Evolutionary conservation across 192 early-diverging fungal genomes (phyloP).

Genomic region (Backusella mclennaniae): DNA sequence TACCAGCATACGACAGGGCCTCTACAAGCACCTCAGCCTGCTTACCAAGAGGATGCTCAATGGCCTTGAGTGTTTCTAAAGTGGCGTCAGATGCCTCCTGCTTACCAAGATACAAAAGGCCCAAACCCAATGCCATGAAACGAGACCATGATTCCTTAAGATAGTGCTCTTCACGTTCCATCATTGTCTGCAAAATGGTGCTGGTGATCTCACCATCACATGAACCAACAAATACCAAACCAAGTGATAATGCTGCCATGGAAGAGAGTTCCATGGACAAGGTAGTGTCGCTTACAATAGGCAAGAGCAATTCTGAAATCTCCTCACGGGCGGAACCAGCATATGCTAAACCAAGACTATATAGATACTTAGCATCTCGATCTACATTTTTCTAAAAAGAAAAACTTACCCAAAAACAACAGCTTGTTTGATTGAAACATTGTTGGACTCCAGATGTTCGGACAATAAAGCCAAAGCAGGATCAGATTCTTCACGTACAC

Average conservation of each 20-base stretch:
- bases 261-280: constrained; percentile 88
- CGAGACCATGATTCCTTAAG: constrained; percentile 86
- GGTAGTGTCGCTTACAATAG: constrained; percentile 76
- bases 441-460: constrained; percentile 73
- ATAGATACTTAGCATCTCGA: background rate
- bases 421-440: constrained; percentile 63
- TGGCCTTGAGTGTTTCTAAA: constrained; percentile 91
- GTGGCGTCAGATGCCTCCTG: constrained; percentile 91
- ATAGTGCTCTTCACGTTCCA: constrained; percentile 86
- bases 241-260: constrained; percentile 85
- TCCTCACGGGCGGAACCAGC: constrained; percentile 88
- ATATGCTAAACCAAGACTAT: constrained; percentile 90
- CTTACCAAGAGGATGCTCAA: constrained; percentile 91
- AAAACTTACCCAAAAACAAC: constrained; percentile 73
- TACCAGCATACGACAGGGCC: constrained; percentile 87
- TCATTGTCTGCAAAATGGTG: constrained; percentile 90
- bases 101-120: constrained; percentile 82
- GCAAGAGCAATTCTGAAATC: constrained; percentile 77
- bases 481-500: constrained; percentile 89
- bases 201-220: constrained; percentile 89
- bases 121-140: constrained; percentile 94
- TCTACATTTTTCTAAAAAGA: background rate
- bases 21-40: constrained; percentile 87
- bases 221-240: constrained; percentile 90
- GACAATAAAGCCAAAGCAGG: constrained; percentile 87